Evolutionary conservation across 306 rosid genomes (phyloP).

Genomic region (Canavalia ensiformis): DNA sequence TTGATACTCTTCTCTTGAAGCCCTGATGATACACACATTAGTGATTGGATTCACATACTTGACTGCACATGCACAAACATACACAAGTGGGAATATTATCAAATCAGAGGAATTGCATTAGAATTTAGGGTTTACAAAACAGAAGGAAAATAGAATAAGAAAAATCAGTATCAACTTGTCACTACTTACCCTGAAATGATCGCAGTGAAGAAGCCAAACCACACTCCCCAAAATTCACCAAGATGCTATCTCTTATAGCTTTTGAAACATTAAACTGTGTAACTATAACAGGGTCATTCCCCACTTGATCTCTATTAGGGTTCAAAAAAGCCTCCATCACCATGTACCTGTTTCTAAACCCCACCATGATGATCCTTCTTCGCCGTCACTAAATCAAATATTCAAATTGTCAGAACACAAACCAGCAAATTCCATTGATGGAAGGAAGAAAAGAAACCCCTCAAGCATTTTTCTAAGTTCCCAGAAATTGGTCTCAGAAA

Average conservation of each 20-base stretch:
- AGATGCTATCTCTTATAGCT: conserved; percentile 77
- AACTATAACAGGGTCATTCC: conserved; percentile 67
- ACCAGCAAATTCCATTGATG: too few species aligned
- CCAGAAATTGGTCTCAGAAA: too few species aligned
- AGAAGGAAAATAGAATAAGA: neutral
- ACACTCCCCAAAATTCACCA: conserved; percentile 85
- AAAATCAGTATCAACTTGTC: neutral
- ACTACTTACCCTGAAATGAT: conserved; percentile 71
- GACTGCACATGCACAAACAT: conserved; percentile 48
- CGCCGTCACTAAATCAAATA: neutral
- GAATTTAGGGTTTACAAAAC: neutral
- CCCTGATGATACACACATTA: conserved; percentile 76
- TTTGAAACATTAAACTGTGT: conserved; percentile 72
- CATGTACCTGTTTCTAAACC: conserved; percentile 81
- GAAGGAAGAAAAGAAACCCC: conserved; percentile 8
- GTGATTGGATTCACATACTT: conserved; percentile 86
- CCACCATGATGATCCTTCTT: conserved; percentile 77
- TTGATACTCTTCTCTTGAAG: conserved; percentile 78
- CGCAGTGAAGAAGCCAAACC: conserved; percentile 82
- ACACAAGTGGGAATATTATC: neutral
- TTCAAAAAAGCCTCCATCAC: conserved; percentile 80
- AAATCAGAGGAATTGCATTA: neutral
- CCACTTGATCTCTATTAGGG: conserved; percentile 66
- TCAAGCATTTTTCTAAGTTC: too few species aligned
- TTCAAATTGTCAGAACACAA: neutral